A percentile compares a stretch with the other conserved stretches of the same genome.
phyloP scores from a whole-genome alignment of 2,329 filamentous ascomycete species.

The Chalaropsis thielavioides region DNA sequence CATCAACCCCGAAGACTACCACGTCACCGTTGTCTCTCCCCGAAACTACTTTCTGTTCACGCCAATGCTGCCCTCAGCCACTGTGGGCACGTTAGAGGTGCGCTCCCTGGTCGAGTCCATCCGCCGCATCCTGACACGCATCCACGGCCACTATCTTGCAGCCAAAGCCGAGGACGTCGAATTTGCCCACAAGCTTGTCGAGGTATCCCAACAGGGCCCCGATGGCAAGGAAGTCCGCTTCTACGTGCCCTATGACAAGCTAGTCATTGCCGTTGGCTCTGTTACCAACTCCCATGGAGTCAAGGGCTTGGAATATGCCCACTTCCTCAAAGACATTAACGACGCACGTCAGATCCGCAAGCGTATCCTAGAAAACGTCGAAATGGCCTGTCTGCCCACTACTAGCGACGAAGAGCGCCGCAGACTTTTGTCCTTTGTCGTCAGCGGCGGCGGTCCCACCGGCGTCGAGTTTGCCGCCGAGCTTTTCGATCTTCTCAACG shows the following conservation, averaged over 20 bases:
- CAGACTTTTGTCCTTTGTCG: conserved; percentile 83
- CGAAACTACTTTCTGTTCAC: conserved; percentile 97
- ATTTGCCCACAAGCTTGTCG: conserved; percentile 80
- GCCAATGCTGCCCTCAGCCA: conserved; percentile 92
- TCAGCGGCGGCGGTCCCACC: conserved; percentile 88
- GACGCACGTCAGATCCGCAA: conserved; percentile 86
- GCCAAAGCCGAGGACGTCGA: conserved; percentile 79
- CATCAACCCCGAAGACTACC: conserved; percentile 79
- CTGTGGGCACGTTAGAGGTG: conserved; percentile 85
- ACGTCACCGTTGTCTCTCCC: conserved; percentile 87
- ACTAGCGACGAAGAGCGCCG: conserved; percentile 76
- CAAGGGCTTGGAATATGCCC: conserved; percentile 81
- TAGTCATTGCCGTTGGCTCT: conserved; percentile 83
- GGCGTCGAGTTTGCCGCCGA: conserved; percentile 97
- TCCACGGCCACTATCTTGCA: conserved; percentile 80
- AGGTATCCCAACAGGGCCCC: conserved; percentile 60
- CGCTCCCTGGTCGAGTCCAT: conserved; percentile 88
- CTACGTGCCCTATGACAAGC: conserved; percentile 94
- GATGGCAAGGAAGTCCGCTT: conserved; percentile 64
- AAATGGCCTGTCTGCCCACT: conserved; percentile 82
- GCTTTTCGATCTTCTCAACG: conserved; percentile 88
- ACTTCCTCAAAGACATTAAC: conserved; percentile 89
- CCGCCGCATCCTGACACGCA: conserved; percentile 60
- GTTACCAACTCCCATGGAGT: conserved; percentile 92
- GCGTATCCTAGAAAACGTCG: conserved; percentile 74